Evolutionary conservation across 352 stramenopile genomes (phyloP).

Genomic region (Saprolegnia diclina): DNA sequence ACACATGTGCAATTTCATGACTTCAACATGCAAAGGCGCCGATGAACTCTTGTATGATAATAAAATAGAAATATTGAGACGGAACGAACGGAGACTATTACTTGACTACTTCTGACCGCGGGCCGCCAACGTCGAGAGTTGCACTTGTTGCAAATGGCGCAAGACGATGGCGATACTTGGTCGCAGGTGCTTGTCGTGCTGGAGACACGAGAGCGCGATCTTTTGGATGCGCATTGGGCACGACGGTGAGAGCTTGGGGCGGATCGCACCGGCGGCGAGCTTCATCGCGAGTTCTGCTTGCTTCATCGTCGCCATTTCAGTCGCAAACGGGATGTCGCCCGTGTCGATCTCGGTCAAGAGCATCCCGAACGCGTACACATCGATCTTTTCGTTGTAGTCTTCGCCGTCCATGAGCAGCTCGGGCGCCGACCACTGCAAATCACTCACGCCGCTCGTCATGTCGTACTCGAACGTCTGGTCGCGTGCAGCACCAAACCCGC

Average conservation of each 20-base stretch:
- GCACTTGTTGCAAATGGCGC: no score
- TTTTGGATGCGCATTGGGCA: not conserved
- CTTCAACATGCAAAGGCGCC: no score
- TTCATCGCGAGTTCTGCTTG: not conserved
- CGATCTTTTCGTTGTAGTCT: conserved; percentile 18
- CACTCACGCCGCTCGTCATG: not conserved
- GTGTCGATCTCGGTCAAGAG: conserved; percentile 15
- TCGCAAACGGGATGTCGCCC: not conserved
- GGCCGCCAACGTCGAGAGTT: no score
- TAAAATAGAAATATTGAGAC: no score
- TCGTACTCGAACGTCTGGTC: conserved; percentile 17
- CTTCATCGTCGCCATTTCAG: not conserved
- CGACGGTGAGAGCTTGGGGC: not conserved
- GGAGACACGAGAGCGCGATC: not conserved
- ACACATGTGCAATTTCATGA: no score
- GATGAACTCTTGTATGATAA: no score
- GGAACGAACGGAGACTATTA: no score
- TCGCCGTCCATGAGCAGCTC: conserved; percentile 10
- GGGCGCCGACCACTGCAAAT: conserved; percentile 9
- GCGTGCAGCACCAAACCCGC: not conserved
- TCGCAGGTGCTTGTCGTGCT: not conserved
- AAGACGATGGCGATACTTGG: not conserved
- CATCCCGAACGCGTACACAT: conserved; percentile 18
- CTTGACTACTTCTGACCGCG: no score
- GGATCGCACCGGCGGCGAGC: not conserved